Conservation (phyloP, 1,139 yeast species). For the Candida labiduridarum region DNA sequence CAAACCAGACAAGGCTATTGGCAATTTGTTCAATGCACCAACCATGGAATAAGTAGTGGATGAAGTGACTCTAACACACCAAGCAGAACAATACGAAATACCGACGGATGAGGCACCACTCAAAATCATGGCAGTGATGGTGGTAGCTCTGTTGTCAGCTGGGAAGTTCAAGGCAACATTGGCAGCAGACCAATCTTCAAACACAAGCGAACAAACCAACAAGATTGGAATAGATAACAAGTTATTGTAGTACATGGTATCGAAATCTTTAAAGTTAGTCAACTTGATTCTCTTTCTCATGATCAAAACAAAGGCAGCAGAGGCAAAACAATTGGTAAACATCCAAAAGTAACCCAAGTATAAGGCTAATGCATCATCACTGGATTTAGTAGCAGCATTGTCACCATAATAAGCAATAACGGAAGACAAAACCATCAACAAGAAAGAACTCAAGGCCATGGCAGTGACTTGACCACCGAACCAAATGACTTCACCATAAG, state of each 20-base stretch:
- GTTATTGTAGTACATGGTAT: conserved; percentile 98
- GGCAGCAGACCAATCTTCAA: conserved; percentile 91
- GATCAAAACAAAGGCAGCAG: conserved; percentile 89
- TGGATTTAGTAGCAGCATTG: conserved; percentile 43
- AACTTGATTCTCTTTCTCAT: conserved; percentile 98
- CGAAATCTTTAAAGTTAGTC: conserved; percentile 95
- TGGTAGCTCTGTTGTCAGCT: conserved; percentile 61
- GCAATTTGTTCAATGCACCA: conserved; percentile 97
- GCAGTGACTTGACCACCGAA: conserved; percentile 91
- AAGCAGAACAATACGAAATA: conserved; percentile 97
- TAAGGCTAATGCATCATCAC: conserved; percentile 47
- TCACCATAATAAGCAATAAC: conserved; percentile 95
- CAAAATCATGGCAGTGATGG: conserved; percentile 80
- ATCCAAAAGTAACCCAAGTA: conserved; percentile 95
- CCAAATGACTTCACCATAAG: conserved; percentile 98
- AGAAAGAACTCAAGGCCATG: conserved; percentile 86
- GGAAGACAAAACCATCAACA: conserved; percentile 90
- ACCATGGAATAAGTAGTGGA: conserved; percentile 99
- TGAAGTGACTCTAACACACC: conserved; percentile 99
- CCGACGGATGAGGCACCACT: conserved; percentile 95
- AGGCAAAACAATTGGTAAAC: conserved; percentile 89
- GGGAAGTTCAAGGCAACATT: conserved; percentile 83
- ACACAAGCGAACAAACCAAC: conserved; percentile 66
- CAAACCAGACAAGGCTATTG: conserved; percentile 93
- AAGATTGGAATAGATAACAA: conserved; percentile 88